These are phyloP conservation scores for Remersonia thermophila DNA, from an alignment of 2,329 filamentous ascomycete genomes.

Conservation along the genomic window DNA sequence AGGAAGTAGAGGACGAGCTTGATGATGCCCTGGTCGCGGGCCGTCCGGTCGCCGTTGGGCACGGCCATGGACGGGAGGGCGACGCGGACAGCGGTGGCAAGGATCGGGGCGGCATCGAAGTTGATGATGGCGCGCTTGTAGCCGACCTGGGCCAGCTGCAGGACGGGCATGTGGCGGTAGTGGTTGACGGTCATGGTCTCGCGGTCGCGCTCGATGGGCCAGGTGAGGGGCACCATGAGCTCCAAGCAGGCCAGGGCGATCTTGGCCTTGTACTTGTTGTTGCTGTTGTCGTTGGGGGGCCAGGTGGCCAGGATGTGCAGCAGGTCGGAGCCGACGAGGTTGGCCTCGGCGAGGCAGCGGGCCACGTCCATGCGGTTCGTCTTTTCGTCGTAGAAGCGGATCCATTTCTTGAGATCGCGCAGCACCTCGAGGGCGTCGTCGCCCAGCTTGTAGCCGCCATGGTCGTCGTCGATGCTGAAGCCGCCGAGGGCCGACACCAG, in stretches of 20 bases:
- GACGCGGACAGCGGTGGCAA: slow-evolving; percentile 69
- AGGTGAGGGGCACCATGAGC: slow-evolving; percentile 82
- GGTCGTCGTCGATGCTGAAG: slow-evolving; percentile 64
- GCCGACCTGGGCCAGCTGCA: slow-evolving; percentile 73
- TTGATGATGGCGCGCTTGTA: slow-evolving; percentile 88
- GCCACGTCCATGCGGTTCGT: slow-evolving; percentile 90
- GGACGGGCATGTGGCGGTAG: slow-evolving; percentile 77
- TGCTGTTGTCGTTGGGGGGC: slow-evolving; percentile 60
- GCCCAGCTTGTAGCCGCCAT: slow-evolving; percentile 75
- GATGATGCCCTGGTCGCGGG: slow-evolving; percentile 82
- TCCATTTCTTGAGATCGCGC: slow-evolving; percentile 89
- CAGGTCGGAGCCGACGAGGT: slow-evolving; percentile 80
- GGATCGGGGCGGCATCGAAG: slow-evolving; percentile 61
- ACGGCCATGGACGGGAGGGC: slow-evolving; percentile 78
- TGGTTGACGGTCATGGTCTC: slow-evolving; percentile 85
- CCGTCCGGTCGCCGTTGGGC: slow-evolving; percentile 59
- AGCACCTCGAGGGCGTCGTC: slow-evolving; percentile 87
- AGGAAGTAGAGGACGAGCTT: slow-evolving; percentile 82
- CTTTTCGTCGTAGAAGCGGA: slow-evolving; percentile 88
- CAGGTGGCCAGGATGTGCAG: slow-evolving; percentile 78
- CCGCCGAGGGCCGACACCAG: slow-evolving; percentile 88
- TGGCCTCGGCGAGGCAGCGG: slow-evolving; percentile 80
- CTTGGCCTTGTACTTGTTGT: slow-evolving; percentile 65
- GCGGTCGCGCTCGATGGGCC: slow-evolving; percentile 73
- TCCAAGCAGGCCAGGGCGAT: slow-evolving; percentile 80